Evolutionary conservation across 2,329 filamentous ascomycete genomes (phyloP).

Genomic region (Pseudogymnoascus sp.): DNA sequence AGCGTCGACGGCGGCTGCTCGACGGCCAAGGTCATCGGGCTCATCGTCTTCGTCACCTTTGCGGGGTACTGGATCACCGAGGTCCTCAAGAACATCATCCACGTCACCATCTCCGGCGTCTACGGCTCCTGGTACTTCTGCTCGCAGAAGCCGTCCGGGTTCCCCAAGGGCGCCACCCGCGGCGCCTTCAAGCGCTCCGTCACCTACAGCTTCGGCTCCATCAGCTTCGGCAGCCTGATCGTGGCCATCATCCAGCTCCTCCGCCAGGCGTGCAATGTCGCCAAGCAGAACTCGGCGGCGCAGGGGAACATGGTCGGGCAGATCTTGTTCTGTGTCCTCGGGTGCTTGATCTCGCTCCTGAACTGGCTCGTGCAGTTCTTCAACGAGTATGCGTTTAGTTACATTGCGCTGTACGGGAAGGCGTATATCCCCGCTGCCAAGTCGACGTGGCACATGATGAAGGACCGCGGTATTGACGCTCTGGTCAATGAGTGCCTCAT

Average conservation of each 20-base stretch:
- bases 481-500: constrained; percentile 57
- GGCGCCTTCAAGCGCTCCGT: constrained; percentile 74
- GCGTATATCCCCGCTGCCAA: constrained; percentile 75
- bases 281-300: constrained; percentile 53
- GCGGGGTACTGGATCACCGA: constrained; percentile 92
- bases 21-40: constrained; percentile 67
- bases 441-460: constrained; percentile 58
- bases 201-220: constrained; percentile 88
- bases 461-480: constrained; percentile 82
- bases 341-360: constrained; percentile 67
- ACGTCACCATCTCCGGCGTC: constrained; percentile 77
- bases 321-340: constrained; percentile 64
- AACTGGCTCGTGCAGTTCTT: constrained; percentile 84
- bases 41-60: constrained; percentile 82
- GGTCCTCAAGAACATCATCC: constrained; percentile 87
- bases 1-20: constrained; percentile 49
- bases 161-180: constrained; percentile 70
- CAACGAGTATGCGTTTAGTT: constrained; percentile 86
- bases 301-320: constrained; percentile 60
- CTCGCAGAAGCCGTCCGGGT: constrained; percentile 48
- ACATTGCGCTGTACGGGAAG: constrained; percentile 90
- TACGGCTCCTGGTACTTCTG: constrained; percentile 94
- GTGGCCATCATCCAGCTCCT: constrained; percentile 83
- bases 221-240: constrained; percentile 75
- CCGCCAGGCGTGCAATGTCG: constrained; percentile 74